Conservation (phyloP, 768 basidiomycete genomes). For the Lyophyllum semitale region DNA sequence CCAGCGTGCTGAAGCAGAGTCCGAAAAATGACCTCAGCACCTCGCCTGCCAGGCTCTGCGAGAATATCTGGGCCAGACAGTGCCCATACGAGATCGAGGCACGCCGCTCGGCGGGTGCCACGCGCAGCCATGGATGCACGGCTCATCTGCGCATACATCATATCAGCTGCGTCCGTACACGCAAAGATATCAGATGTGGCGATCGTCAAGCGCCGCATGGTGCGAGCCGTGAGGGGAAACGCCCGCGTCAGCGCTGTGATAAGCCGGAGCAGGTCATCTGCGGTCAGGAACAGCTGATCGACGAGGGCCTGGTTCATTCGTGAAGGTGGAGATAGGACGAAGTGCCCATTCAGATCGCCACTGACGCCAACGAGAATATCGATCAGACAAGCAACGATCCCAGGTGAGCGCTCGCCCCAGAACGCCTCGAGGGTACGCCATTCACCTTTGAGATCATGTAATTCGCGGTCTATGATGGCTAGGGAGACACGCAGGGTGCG, state of each 20-base stretch:
- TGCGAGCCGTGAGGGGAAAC: conserved; percentile 53
- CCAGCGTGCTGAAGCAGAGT: conserved; percentile 55
- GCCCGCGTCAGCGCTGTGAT: conserved; percentile 44
- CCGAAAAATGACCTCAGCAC: conserved; percentile 55
- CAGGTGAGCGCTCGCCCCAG: conserved; percentile 63
- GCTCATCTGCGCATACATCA: conserved; percentile 39
- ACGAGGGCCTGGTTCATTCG: conserved; percentile 42
- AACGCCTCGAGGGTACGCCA: conserved; percentile 55
- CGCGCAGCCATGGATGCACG: conserved; percentile 43
- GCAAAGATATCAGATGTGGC: conserved; percentile 57
- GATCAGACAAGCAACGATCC: conserved; percentile 57
- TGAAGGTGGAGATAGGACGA: conserved; percentile 40
- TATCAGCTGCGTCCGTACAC: conserved; percentile 49
- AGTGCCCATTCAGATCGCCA: conserved; percentile 56
- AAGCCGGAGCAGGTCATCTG: conserved; percentile 55
- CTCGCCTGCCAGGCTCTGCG: conserved; percentile 36
- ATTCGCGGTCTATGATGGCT: conserved; percentile 53
- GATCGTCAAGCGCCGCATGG: conserved; percentile 43
- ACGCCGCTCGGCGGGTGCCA: conserved; percentile 45
- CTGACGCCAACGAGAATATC: conserved; percentile 50
- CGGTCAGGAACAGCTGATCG: conserved; percentile 57
- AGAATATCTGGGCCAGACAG: conserved; percentile 36
- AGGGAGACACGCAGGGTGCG: conserved; percentile 66
- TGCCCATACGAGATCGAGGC: conserved; percentile 48
- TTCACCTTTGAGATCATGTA: conserved; percentile 55